Percentiles rank a stretch among this genome's conserved stretches.
These are phyloP conservation scores for Pseudopyricularia cyperi DNA, from an alignment of 2,329 filamentous ascomycete genomes.

Conservation along the genomic window DNA sequence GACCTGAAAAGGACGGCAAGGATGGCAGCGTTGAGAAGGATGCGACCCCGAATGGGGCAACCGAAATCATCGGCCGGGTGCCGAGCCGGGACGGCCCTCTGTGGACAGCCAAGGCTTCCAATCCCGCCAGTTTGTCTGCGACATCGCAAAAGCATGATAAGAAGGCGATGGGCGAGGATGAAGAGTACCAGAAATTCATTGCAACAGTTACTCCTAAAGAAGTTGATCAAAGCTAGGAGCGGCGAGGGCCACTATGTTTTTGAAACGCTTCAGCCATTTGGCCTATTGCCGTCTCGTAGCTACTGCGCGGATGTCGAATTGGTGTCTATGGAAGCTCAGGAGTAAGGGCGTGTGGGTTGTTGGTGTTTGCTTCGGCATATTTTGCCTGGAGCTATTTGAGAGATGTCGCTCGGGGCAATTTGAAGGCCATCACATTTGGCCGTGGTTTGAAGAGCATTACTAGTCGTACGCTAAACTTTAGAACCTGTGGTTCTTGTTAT, in stretches of 20 bases:
- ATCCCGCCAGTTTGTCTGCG: not conserved
- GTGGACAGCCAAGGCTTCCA: slow-evolving; percentile 8
- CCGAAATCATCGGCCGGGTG: not conserved
- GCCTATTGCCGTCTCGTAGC: no score
- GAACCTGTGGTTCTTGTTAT: no score
- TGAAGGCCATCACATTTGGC: no score
- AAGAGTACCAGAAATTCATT: slow-evolving; percentile 33
- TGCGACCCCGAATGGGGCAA: not conserved
- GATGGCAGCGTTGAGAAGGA: slow-evolving; percentile 12
- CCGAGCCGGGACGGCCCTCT: slow-evolving; percentile 7
- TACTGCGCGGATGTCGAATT: no score
- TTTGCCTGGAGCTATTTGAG: no score
- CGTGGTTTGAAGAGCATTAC: no score
- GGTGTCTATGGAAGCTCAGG: no score
- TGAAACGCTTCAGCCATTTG: no score
- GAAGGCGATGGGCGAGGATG: slow-evolving; percentile 24
- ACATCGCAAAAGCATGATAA: slow-evolving; percentile 5
- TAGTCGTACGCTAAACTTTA: no score
- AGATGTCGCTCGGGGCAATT: no score
- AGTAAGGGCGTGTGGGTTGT: no score
- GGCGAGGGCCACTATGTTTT: not conserved
- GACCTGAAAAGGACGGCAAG: slow-evolving; percentile 22
- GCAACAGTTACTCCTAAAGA: slow-evolving; percentile 20
- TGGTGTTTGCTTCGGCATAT: no score
- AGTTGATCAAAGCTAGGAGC: slow-evolving; percentile 6